Evolutionary conservation across 2,329 filamentous ascomycete genomes (phyloP), one percentile per base, ranked within the genome.

Genomic region (Scorias spongiosa): DNA sequence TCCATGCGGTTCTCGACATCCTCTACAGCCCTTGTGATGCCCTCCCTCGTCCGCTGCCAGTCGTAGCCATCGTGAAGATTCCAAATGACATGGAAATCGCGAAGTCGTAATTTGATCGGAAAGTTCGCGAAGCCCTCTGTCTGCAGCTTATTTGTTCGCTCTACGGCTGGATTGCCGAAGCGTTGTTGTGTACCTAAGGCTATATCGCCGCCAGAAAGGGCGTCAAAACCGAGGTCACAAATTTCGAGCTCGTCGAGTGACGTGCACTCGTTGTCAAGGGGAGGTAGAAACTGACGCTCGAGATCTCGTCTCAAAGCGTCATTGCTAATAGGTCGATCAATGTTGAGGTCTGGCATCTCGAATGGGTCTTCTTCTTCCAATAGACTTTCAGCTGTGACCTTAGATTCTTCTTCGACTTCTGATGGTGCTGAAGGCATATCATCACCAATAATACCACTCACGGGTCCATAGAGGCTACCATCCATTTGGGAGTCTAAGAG

Each of bases 51-150:
- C 38, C 77, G 75, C 52, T 80, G 76, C 93, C 93, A 98, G 63
- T 98, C 93, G 59, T 94, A 98, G 1, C 91, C 91, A 66, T 98
- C 91, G 61, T 91, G 95, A 1, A 98, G 68, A 57, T 98, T 93
- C 91, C 91, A 98, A 47, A 96, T 95, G 42, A 95, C 68, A 58
- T 96, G 86, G 5, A 94, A 80, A 57, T 95, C 86, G 20, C 84
- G 80, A 12, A 96, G 74, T 5, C 78, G 78, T 2, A 95, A 70
- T 49, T 78, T 80, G 11, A 98, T 65, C 5, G 89, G 59, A 17
- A 60, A 37, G 26, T 37, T 29, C 39, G 14, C 29, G 30, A 39
- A 34, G 42, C n/a, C 36, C 39, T 18, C 28, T 36, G 20, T 15
- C 11, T 10, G 43, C n/a, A 45, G 46, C 40, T 32, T 48, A 20